These are phyloP conservation scores for Ilyonectria mors-panacis DNA, from an alignment of 2,329 filamentous ascomycete genomes.

Conservation along the genomic window DNA sequence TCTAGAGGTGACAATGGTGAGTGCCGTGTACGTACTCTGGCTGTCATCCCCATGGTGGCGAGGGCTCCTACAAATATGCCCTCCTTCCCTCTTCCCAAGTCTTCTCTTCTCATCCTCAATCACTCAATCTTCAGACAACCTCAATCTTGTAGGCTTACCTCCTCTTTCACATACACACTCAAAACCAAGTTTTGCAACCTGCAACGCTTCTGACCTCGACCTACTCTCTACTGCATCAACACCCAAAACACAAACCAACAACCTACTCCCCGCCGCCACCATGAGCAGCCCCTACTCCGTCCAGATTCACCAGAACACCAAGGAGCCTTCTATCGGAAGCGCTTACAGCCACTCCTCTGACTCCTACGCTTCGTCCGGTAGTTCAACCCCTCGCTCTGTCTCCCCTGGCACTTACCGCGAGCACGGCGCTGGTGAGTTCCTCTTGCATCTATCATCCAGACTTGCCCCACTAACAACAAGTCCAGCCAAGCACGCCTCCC, in stretches of 20 bases:
- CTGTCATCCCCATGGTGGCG: slow-evolving; percentile 10
- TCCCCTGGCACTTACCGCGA: slow-evolving; percentile 51
- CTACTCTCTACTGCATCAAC: background rate
- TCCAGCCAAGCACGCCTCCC: slow-evolving; percentile 45
- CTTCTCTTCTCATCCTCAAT: slow-evolving; percentile 16
- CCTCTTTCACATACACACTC: background rate
- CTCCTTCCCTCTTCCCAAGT: background rate
- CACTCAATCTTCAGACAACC: background rate
- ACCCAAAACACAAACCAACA: slow-evolving; percentile 24
- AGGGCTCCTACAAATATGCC: slow-evolving; percentile 20
- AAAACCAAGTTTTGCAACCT: slow-evolving; percentile 14
- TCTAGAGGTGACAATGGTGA: slow-evolving; percentile 12
- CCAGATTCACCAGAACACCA: slow-evolving; percentile 53
- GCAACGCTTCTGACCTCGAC: slow-evolving; percentile 24
- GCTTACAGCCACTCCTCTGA: slow-evolving; percentile 47
- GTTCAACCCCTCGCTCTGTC: slow-evolving; percentile 47
- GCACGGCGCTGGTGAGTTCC: slow-evolving; percentile 51
- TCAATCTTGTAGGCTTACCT: background rate
- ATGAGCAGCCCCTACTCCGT: slow-evolving; percentile 49
- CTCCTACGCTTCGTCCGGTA: slow-evolving; percentile 48
- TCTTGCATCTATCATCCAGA: slow-evolving; percentile 17
- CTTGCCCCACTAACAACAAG: slow-evolving; percentile 38
- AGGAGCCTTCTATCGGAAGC: slow-evolving; percentile 48
- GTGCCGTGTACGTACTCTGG: slow-evolving; percentile 17
- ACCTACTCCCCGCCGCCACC: slow-evolving; percentile 32